phyloP scores from a whole-genome alignment of 306 rosid genomes.

The Cicer chorassanicum region DNA sequence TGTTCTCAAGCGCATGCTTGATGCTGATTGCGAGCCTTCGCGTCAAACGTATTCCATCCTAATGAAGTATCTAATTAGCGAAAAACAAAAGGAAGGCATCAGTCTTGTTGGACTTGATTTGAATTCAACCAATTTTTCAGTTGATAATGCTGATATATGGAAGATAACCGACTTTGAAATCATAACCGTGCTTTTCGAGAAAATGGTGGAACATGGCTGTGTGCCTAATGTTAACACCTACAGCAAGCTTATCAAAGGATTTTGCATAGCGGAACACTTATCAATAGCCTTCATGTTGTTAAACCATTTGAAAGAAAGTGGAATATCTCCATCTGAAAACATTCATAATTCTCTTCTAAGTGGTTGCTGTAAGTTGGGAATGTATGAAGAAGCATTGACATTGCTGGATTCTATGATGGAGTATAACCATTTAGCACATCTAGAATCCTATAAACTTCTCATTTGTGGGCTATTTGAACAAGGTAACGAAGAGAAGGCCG shows the following conservation, averaged over 20 bases:
- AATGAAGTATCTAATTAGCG: conserved; percentile 65
- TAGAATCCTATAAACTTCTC: conserved; percentile 71
- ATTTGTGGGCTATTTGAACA: conserved; percentile 70
- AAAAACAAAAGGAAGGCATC: conserved; percentile 42
- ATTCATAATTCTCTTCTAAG: conserved; percentile 65
- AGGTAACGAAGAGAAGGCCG: conserved; percentile 66
- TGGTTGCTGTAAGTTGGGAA: conserved; percentile 65
- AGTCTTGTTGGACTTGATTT: conserved; percentile 41
- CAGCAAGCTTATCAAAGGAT: conserved; percentile 68
- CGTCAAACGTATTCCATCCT: conserved; percentile 60
- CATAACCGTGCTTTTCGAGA: conserved; percentile 59
- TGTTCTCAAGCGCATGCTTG: conserved; percentile 70
- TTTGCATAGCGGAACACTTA: conserved; percentile 65
- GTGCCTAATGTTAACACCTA: conserved; percentile 68
- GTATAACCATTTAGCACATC: conserved; percentile 65
- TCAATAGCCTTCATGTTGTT: conserved; percentile 58
- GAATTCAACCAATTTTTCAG: conserved; percentile 44
- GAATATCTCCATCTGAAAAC: conserved; percentile 60
- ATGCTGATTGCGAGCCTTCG: conserved; percentile 73
- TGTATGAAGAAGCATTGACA: conserved; percentile 61
- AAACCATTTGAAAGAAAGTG: conserved; percentile 63
- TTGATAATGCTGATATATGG: conserved; percentile 59
- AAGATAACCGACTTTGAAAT: conserved; percentile 64
- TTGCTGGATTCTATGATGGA: conserved; percentile 69
- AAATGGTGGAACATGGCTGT: conserved; percentile 68